Base-by-base conservation (phyloP, 179 eudicot species). In the Camellia oleifera region DNA sequence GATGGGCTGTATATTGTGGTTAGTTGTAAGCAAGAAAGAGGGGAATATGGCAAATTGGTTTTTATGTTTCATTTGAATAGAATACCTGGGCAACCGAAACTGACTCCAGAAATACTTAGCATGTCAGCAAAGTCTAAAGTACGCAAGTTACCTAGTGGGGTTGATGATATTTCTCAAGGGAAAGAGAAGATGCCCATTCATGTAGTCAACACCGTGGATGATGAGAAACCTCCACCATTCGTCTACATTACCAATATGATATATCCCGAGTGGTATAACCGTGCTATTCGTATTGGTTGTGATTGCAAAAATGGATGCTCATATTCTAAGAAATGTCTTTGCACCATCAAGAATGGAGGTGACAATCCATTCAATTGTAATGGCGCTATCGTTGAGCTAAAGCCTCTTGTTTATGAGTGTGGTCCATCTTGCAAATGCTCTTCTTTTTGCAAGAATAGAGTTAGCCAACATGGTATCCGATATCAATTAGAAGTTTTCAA, bases 1-100 rank as follows among this genome's bases (percentile, higher is more conserved):
- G 85, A 89, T 77, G 90, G 90, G 44, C 75, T 89, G 79, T 89
- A 85, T 63, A 70, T n/a, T 15, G 87, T 85, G 61, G 67, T 3
- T 3, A 70, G 76, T 0, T 81, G 44, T 71, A 18, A 53, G 64
- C 69, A 77, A 81, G 84, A 84, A 83, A 85, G 67, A 77, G 79
- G 80, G 68, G 63, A 74, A 14, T 56, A 53, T n/a, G 88, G 85
- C 48, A 85, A 85, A 45, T 11, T 77, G 85, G 82, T 84, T 4
- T 87, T 61, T 7, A 85, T 75, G 87, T 89, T 89, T 73, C 54
- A 15, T 70, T n/a, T 87, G 83, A 7, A 44, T 0, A 74, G 87
- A 44, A 45, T 67, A 2, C 54, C 68, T 5, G 87, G 78, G 52
- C 90, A 85, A 74, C 78, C 87, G 2, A 57, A 82, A 26, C 78